Evolutionary conservation across 331 rosid genomes (phyloP).

Genomic region (Pyrus hybrid): DNA sequence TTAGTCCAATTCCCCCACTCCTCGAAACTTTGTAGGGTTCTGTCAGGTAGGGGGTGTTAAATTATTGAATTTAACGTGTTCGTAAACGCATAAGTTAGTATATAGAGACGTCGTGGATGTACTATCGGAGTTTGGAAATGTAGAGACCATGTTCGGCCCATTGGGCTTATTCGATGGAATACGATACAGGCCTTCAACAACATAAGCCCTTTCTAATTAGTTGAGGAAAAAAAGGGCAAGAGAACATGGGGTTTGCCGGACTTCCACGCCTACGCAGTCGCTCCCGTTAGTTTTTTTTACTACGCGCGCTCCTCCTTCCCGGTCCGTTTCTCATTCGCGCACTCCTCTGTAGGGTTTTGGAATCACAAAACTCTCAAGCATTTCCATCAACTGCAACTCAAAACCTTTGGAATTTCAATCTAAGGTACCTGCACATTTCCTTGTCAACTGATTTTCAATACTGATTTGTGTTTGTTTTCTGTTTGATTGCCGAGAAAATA

Average conservation of each 20-base stretch:
- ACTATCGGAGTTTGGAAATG: not conserved
- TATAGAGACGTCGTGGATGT: not conserved
- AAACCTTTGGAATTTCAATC: not conserved
- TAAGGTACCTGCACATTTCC: not conserved
- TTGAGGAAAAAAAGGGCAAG: not conserved
- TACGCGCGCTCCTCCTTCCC: not conserved
- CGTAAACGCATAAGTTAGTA: no score
- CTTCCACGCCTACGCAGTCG: not conserved
- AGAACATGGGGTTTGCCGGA: not conserved
- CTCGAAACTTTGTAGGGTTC: not conserved
- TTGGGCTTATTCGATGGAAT: not conserved
- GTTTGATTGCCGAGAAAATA: not conserved
- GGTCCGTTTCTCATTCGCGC: not conserved
- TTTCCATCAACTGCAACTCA: not conserved
- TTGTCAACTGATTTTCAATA: not conserved
- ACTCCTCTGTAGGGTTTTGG: not conserved
- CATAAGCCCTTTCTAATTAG: not conserved
- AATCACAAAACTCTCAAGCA: not conserved
- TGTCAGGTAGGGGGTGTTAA: no score
- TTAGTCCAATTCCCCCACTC: not conserved
- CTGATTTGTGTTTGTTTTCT: not conserved
- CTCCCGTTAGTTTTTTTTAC: not conserved
- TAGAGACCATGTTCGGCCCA: not conserved
- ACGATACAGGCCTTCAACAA: not conserved
- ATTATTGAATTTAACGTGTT: no score